Conservation (phyloP, 148 eudicot species). For the Silene conica region DNA sequence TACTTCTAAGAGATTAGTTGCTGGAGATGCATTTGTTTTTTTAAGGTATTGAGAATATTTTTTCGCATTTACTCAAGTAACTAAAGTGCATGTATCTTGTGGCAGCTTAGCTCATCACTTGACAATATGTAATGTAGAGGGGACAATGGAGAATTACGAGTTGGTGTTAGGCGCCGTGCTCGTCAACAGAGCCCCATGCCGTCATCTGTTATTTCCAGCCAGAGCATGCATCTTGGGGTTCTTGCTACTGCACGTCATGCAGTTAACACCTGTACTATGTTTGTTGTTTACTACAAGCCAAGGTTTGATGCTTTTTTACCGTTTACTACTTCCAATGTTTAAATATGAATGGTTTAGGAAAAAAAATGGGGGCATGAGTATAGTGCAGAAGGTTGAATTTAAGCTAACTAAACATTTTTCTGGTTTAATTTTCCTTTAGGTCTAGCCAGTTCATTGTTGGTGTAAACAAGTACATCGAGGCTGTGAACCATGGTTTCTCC, state of each 20-base stretch:
- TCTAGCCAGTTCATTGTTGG: conserved; percentile 79
- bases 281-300: conserved; percentile 82
- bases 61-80: conserved; percentile 3
- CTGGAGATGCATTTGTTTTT: conserved; percentile 92
- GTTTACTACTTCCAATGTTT: not conserved
- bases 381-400: not conserved
- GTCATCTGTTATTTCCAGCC: conserved; percentile 87
- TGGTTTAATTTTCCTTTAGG: conserved; percentile 29
- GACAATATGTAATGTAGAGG: conserved; percentile 44
- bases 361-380: not conserved
- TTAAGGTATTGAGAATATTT: conserved; percentile 50
- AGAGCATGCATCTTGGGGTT: conserved; percentile 95
- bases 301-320: conserved; percentile 38
- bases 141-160: conserved; percentile 61
- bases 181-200: conserved; percentile 73
- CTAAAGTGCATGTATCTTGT: conserved; percentile 24
- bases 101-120: conserved; percentile 29
- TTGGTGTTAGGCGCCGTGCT: conserved; percentile 69
- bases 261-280: conserved; percentile 45
- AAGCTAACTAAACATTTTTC: no score
- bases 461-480: conserved; percentile 68
- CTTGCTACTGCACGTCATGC: conserved; percentile 94
- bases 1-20: conserved; percentile 73
- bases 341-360: not conserved
- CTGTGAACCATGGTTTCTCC: conserved; percentile 46